phyloP scores from a whole-genome alignment of 2,329 filamentous ascomycete genomes.

The Curvularia verruculosa region DNA sequence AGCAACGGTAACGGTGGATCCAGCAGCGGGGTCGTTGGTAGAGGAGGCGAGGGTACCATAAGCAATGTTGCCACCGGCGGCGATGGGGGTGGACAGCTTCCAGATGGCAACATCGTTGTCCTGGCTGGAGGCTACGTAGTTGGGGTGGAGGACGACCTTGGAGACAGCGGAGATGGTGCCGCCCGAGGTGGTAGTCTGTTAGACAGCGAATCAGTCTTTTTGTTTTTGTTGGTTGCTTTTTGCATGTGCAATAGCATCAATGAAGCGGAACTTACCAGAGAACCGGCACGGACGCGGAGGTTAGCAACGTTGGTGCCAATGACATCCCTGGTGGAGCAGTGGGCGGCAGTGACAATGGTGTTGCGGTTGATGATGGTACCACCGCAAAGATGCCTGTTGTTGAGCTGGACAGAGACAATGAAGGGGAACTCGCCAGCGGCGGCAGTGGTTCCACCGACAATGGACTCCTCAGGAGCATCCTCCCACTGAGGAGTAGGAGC shows the following conservation, averaged over 20 bases:
- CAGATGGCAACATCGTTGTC: conserved; percentile 36
- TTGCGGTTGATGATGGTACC: conserved; percentile 35
- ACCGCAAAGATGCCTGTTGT: conserved; percentile 37
- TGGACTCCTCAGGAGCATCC: conserved; percentile 14
- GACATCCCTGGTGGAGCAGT: conserved; percentile 30
- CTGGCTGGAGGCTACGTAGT: conserved; percentile 20
- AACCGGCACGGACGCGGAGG: conserved; percentile 29
- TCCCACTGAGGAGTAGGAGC: conserved; percentile 32
- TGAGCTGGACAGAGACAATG: conserved; percentile 33
- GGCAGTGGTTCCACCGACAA: conserved; percentile 37
- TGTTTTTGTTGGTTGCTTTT: too few relatives aligned
- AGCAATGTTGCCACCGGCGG: conserved; percentile 31
- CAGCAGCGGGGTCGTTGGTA: conserved; percentile 31
- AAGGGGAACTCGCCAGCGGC: conserved; percentile 36
- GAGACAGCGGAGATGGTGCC: conserved; percentile 29
- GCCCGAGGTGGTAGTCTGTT: conserved; percentile 28
- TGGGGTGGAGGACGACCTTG: conserved; percentile 28
- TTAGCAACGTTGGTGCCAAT: conserved; percentile 20
- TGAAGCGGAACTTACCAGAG: conserved; percentile 20
- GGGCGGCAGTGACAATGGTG: conserved; percentile 39
- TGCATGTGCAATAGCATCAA: background rate
- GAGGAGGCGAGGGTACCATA: conserved; percentile 32
- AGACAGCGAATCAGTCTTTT: background rate
- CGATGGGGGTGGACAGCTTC: conserved; percentile 32
- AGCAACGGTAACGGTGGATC: conserved; percentile 28